Base-by-base conservation (phyloP, 768 basidiomycete species). In the Xerocomellus dryophilus region DNA sequence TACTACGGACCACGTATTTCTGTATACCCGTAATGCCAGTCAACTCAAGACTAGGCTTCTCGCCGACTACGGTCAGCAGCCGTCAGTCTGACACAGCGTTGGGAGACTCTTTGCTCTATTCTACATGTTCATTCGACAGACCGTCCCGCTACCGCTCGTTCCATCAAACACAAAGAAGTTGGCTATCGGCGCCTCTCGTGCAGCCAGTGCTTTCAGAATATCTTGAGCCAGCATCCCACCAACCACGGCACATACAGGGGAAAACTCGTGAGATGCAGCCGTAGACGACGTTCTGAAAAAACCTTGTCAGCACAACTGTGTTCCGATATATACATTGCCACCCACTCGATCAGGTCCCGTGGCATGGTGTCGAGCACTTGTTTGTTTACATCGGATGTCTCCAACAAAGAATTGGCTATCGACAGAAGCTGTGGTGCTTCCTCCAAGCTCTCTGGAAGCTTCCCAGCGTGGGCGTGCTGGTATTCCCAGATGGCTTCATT, bases 141-240 rank as follows among this genome's bases (percentile, higher is more conserved):
- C 88, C 10, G 85, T 86, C 5, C 85, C 91, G 20, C 81, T 78
- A 25, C 92, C 92, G 2, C 82, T 86, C 60, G 77, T 82, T 10
- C 93, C 92, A 70, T 98, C 92, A 56, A 96, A 94, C 5, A 84
- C 78, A 58, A 95, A 86, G 57, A 97, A 86, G 70, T 99, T 99
- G 47, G 90, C 88, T 58, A 97, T 88, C 5, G 96, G 96, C 25
- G 90, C 83, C 63, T 98, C 97, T 47, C 93, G 86, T 51, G 87
- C 91, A 51, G 87, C 89, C 36, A 98, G 78, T 0, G 92, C 84
- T 68, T 97, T 94, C 38, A 99, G 76, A 47, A 98, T 87, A 67
- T 99, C 97, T 69, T 98, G 97, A 1, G 86, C 95, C 14, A 98
- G 75, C 73, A 98, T 82, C 21, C 97, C 97, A 25, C 97, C 97